A percentile compares a stretch with the other conserved stretches of the same genome.
Conservation (phyloP, 164 flowering plant species). For the Tetracentron sinense region DNA sequence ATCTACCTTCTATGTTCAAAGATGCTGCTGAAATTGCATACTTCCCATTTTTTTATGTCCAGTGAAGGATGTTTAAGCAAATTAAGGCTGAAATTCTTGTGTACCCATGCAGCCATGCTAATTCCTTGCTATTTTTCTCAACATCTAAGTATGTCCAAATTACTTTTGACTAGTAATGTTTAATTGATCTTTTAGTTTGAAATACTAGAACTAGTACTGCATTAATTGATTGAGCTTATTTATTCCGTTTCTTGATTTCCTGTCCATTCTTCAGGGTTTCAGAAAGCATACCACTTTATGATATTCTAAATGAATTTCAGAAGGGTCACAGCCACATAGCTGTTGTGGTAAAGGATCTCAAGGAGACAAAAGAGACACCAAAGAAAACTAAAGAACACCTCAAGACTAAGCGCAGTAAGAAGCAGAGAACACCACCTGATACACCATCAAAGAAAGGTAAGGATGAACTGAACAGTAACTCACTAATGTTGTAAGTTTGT, state of each 20-base stretch:
- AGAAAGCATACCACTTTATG: slow-evolving; percentile 10
- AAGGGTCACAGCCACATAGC: slow-evolving; percentile 12
- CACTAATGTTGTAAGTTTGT: too few relatives aligned
- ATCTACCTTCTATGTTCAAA: neutral
- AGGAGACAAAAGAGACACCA: slow-evolving; percentile 31
- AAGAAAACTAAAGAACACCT: slow-evolving; percentile 30
- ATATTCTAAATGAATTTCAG: slow-evolving; percentile 12
- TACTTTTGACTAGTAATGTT: neutral
- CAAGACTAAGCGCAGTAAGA: slow-evolving; percentile 15
- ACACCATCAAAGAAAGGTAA: slow-evolving; percentile 19
- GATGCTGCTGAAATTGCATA: too few relatives aligned
- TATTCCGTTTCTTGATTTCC: slow-evolving; percentile 9
- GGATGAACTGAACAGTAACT: slow-evolving; percentile 2
- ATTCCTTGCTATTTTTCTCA: slow-evolving; percentile 3
- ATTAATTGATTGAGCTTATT: neutral
- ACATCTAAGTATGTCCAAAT: too few relatives aligned
- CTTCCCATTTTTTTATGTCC: too few relatives aligned
- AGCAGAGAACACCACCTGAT: slow-evolving; percentile 11
- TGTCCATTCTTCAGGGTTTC: slow-evolving; percentile 47
- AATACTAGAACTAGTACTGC: neutral
- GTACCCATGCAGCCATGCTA: too few relatives aligned
- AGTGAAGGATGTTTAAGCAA: too few relatives aligned
- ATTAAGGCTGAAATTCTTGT: too few relatives aligned
- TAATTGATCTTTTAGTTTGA: neutral
- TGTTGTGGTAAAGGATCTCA: slow-evolving; percentile 36